Evolutionary conservation across 2,329 filamentous ascomycete genomes (phyloP), one percentile per base, ranked within the genome.

Genomic region (Trichoderma sp.): DNA sequence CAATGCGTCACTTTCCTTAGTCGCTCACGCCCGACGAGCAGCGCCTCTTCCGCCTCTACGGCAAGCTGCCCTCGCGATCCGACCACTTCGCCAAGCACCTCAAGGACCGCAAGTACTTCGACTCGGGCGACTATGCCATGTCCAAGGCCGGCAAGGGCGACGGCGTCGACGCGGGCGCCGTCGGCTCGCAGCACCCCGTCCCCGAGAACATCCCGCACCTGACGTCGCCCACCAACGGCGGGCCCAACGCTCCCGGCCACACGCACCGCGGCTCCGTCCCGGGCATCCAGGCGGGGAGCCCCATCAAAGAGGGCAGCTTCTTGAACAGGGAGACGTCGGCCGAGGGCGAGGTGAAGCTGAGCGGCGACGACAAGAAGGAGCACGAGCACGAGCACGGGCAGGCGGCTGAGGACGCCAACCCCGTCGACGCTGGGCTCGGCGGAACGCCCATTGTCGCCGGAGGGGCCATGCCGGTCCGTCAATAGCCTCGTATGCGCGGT

Each of bases 31-130:
- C 93, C 68, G 95, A 99, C 74, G 95, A 99, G 84, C 93, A 97
- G 80, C 91, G 92, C 69, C 89, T 98, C 75, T 95, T 98, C 85
- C 91, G 93, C 70, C 89, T 98, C 70, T 99, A 99, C 79, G 95
- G 95, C 80, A 98, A 98, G 82, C 89, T 98, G 67, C 95, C 95
- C 69, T 96, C 91, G 79, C 95, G 95, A 79, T 96, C 93, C 78
- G 94, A 97, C 79, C 87, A 97, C 74, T 89, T 98, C 73, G 93
- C 96, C 83, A 98, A 98, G 84, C 96, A 98, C 77, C 87, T 98
- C 76, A 97, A 97, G 86, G 95, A 98, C 79, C 93, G 95, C 83
- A 99, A 96, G 82, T 97, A 97, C 82, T 97, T 97, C 79, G 93
- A 97, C 82, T 95, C 91, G 67, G 93, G 93, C 75, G 93, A 97